phyloP scores from a whole-genome alignment of 2,329 filamentous ascomycete species.

The Triangularia setosa region DNA sequence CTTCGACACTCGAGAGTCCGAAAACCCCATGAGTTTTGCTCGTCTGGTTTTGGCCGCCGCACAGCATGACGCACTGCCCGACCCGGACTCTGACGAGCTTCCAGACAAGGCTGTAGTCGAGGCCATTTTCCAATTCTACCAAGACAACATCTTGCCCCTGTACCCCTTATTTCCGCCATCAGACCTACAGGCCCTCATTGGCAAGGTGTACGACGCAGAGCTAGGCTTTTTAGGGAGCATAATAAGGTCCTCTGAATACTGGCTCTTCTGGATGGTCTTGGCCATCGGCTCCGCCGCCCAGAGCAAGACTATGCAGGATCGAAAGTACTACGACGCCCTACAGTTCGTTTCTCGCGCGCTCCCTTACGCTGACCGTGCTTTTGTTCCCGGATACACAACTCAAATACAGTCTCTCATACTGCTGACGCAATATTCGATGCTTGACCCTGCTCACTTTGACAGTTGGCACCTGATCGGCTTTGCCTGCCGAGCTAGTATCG shows the following conservation, averaged over 20 bases:
- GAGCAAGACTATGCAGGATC: slow-evolving; percentile 65
- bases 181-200: slow-evolving; percentile 70
- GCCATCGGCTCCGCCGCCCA: slow-evolving; percentile 75
- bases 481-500: slow-evolving; percentile 80
- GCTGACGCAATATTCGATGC: slow-evolving; percentile 82
- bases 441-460: slow-evolving; percentile 88
- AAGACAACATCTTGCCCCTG: slow-evolving; percentile 74
- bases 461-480: slow-evolving; percentile 93
- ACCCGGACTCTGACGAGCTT: slow-evolving; percentile 56
- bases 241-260: slow-evolving; percentile 69
- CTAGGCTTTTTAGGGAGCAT: slow-evolving; percentile 47
- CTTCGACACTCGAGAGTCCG: slow-evolving; percentile 74
- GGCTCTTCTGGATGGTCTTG: slow-evolving; percentile 84
- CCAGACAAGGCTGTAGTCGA: slow-evolving; percentile 67
- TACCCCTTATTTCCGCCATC: slow-evolving; percentile 82
- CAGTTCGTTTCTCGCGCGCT: slow-evolving; percentile 62
- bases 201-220: slow-evolving; percentile 74
- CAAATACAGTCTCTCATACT: slow-evolving; percentile 86
- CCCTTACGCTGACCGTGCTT: slow-evolving; percentile 72
- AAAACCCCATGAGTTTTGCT: slow-evolving; percentile 87
- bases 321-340: slow-evolving; percentile 55
- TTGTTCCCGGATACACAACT: slow-evolving; percentile 77
- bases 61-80: slow-evolving; percentile 67
- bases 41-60: slow-evolving; percentile 82
- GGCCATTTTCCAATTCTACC: slow-evolving; percentile 74